phyloP scores from a whole-genome alignment of 805 yeast genomes.

The Lipomyces yamanashiensis region DNA sequence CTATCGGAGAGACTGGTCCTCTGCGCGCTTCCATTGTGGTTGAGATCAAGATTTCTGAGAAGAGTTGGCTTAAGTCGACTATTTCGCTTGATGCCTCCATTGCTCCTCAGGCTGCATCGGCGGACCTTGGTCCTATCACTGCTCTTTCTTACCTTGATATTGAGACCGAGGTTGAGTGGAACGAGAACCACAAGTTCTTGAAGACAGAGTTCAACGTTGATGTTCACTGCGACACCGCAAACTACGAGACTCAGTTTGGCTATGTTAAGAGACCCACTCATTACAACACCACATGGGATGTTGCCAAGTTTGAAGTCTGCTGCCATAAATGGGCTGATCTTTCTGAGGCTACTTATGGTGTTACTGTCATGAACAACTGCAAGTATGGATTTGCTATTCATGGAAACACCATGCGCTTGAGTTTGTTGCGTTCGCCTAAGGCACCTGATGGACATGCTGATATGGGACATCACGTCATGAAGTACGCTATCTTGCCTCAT shows the following conservation, averaged over 20 bases:
- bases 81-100: conserved; percentile 68
- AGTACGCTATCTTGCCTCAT: conserved; percentile 86
- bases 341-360: conserved; percentile 86
- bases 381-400: conserved; percentile 93
- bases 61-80: conserved; percentile 64
- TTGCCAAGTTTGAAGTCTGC: conserved; percentile 94
- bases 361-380: conserved; percentile 76
- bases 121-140: conserved; percentile 44
- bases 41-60: conserved; percentile 60
- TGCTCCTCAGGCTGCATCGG: conserved; percentile 34
- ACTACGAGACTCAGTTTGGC: conserved; percentile 94
- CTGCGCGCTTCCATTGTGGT: conserved; percentile 67
- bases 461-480: conserved; percentile 84
- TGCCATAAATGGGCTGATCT: conserved; percentile 93
- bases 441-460: conserved; percentile 95
- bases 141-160: conserved; percentile 53
- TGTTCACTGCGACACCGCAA: conserved; percentile 73
- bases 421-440: conserved; percentile 87
- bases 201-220: conserved; percentile 96
- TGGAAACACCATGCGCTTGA: conserved; percentile 88
- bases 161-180: conserved; percentile 76
- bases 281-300: conserved; percentile 93
- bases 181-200: conserved; percentile 82
- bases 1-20: conserved; percentile 56
- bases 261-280: conserved; percentile 91